Base-by-base conservation (phyloP, 176 grass and related monocot genomes). In the Zoysia pacifica region DNA sequence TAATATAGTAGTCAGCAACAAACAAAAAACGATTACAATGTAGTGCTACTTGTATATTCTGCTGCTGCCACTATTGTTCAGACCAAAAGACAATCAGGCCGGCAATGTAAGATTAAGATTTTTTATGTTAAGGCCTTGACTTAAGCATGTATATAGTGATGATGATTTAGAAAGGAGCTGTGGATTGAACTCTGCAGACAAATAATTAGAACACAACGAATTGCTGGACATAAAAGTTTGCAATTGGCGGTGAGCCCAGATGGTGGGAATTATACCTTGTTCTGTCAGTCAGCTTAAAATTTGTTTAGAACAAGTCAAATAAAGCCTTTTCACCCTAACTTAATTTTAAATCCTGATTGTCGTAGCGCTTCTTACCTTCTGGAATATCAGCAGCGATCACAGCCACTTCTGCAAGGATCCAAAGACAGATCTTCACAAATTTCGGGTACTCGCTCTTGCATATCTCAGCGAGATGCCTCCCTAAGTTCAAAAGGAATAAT, bases 371-470 rank as follows among this genome's bases (percentile, higher is more conserved):
- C 87, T 72, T 18, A 93, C 91, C 95, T 94, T 97, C 91, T 14
- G 91, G 94, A 13, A 97, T 97, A 70, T 97, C 91, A 20, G 94
- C 94, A 48, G 91, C 91, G 12, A 97, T 93, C 20, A 97, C 91
- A 5, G 94, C 91, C 4, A 97, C 3, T 76, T 97, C 94, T 0
- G 94, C 86, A 9, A 91, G 81, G 13, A 93, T 45, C 89, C 91
- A 97, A 0, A 93, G 76, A 41, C 84, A 97, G 38, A 91, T 78
- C 19, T 35, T 91, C 48, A 97, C 85, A 6, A 67, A 86, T 42
- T 65, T 79, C 4, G 94, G 89, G 49, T 93, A 97, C 82, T 97
- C 91, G 7, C 84, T 93, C 76, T 86, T 97, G 67, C 94, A 93
- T 64, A 91, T 67, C 83, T 91, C 94, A 7, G 94, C 94, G 16